Evolutionary conservation across 2,329 filamentous ascomycete genomes (phyloP), one percentile per base, ranked within the genome.

Genomic region (Lachnellula cervina): DNA sequence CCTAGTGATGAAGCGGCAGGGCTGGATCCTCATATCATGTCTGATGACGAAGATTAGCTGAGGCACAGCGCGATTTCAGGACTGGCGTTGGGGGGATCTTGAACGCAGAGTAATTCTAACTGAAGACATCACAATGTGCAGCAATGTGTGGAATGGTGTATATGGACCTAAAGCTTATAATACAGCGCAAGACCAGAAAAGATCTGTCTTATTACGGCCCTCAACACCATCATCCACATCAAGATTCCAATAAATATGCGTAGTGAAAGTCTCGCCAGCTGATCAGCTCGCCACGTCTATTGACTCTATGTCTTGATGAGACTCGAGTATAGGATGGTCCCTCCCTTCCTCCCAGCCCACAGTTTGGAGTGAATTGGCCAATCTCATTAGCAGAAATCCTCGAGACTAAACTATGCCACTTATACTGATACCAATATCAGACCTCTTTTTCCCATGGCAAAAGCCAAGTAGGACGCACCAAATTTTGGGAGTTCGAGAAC

Each of bases 301-400:
- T 57, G 52, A 52, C 56, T 56, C 53, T 51, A 13, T 52, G 53
- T 55, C 49, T 57, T 52, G 43, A 32, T 34, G 55, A 63, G 61
- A 61, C 54, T 63, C 60, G 59, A 58, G 62, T 56, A 59, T 60
- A 60, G 56, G 51, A 63, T 66, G 65, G 66, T 64, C 63, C 67
- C 63, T 67, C 62, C 66, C 66, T 65, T 62, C 66, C 66, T 65
- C 62, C 66, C 66, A 59, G 57, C 50, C 61, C 58, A 56, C 62
- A 64, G 58, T 62, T 64, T 62, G 58, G 55, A 63, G 59, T 58
- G 58, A 61, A 59, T 62, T 62, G 61, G 65, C 64, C 60, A 64
- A 64, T 59, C 54, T 58, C 49, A 50, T 60, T 60, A 58, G 62
- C 58, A 65, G 62, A 55, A 62, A 56, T 52, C 56, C 50, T 57